Conservation (phyloP, 805 yeast species). For the Schizosaccharomyces cryophilus region DNA sequence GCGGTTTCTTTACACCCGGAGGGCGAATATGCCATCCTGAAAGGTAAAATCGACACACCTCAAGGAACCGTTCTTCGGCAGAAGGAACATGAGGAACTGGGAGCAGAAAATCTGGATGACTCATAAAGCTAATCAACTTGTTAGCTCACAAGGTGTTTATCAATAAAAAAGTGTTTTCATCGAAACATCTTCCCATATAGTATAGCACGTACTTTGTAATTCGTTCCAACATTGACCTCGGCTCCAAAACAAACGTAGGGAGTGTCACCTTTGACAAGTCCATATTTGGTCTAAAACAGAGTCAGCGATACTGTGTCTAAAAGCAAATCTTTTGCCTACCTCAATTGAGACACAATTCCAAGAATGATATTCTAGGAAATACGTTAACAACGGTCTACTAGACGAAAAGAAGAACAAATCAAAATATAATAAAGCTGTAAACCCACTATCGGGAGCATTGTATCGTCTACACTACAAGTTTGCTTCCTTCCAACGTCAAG, state of each 20-base stretch:
- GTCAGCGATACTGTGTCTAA: background rate
- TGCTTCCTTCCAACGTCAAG: background rate
- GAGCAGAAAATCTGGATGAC: slow-evolving; percentile 44
- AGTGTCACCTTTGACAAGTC: slow-evolving; percentile 76
- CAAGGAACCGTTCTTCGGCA: slow-evolving; percentile 41
- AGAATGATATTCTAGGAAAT: background rate
- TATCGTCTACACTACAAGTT: background rate
- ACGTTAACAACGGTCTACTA: background rate
- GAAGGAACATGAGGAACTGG: slow-evolving; percentile 39
- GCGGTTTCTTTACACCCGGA: slow-evolving; percentile 77
- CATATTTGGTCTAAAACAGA: slow-evolving; percentile 46
- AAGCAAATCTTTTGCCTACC: background rate
- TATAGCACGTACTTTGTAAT: slow-evolving; percentile 53
- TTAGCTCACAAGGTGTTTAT: background rate
- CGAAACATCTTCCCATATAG: background rate
- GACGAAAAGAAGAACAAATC: background rate
- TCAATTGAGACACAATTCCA: background rate
- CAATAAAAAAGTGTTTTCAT: background rate
- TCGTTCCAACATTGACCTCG: slow-evolving; percentile 88
- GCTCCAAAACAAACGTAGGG: slow-evolving; percentile 85
- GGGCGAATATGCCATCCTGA: slow-evolving; percentile 79
- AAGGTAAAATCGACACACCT: slow-evolving; percentile 33
- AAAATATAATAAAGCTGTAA: background rate
- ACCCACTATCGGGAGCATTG: too few species aligned
- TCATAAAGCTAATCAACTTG: slow-evolving; percentile 15